These are phyloP conservation scores for Colletotrichum tropicale DNA, from an alignment of 2,329 filamentous ascomycete species.

Conservation along the genomic window DNA sequence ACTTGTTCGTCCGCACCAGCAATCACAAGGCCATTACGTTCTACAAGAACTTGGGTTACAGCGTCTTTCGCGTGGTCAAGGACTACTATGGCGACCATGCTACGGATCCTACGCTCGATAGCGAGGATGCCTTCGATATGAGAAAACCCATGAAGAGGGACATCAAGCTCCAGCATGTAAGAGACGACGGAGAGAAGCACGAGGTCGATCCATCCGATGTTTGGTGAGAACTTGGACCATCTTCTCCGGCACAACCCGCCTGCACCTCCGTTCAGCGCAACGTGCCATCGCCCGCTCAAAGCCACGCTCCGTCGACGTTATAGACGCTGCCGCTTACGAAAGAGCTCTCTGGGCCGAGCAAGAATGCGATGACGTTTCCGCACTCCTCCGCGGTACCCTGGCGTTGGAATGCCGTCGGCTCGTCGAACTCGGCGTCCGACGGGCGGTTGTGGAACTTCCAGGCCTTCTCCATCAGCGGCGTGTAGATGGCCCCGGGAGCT, in stretches of 20 bases:
- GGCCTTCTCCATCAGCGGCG: conserved; percentile 50
- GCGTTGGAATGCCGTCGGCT: conserved; percentile 44
- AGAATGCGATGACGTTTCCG: conserved; percentile 49
- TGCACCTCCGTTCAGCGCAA: background rate
- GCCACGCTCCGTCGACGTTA: conserved; percentile 49
- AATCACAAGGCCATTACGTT: conserved; percentile 87
- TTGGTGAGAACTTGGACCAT: conserved; percentile 57
- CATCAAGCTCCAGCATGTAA: conserved; percentile 73
- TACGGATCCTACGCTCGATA: conserved; percentile 61
- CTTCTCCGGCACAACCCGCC: background rate
- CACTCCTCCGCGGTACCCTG: conserved; percentile 53
- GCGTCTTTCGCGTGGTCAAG: conserved; percentile 84
- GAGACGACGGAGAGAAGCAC: conserved; percentile 80
- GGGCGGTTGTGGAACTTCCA: conserved; percentile 37
- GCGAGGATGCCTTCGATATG: conserved; percentile 97
- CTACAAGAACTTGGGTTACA: conserved; percentile 92
- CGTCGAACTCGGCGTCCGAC: conserved; percentile 43
- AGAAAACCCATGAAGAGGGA: conserved; percentile 88
- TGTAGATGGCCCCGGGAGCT: conserved; percentile 51
- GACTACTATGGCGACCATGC: conserved; percentile 93
- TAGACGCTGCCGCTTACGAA: conserved; percentile 52
- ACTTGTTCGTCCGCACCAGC: conserved; percentile 89
- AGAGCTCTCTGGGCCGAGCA: conserved; percentile 50
- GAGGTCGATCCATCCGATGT: conserved; percentile 85
- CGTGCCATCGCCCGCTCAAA: conserved; percentile 24